Base-by-base conservation (phyloP, 2,329 filamentous ascomycete species). In the Fusarium penzigii region DNA sequence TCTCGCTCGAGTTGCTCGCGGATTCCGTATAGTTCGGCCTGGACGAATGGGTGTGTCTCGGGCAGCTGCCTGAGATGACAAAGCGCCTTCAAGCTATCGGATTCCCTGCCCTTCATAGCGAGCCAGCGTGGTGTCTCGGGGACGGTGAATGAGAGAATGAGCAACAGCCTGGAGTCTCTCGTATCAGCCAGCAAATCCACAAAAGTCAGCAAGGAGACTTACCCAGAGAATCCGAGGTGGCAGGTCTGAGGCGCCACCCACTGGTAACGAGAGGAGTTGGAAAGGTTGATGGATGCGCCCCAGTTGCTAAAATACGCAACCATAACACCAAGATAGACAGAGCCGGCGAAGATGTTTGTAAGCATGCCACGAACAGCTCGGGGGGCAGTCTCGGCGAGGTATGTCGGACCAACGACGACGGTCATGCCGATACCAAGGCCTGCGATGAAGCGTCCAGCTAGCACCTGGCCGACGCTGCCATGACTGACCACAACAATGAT, bases 251-350 rank as follows among this genome's bases (percentile, higher is more conserved):
- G 20, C 20, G 20, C 20, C 7, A 25, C 20, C 20, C 20, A 25
- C 7, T 25, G 20, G 20, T 25, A 25, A 5, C 20, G 20, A 25
- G 20, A 25, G 4, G 20, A 25, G 20, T 76, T 72, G 13, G 69
- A 69, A 17, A 80, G 66, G 53, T 77, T 71, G 25, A 78, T 55
- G 32, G 74, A 63, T 36, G 71, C 71, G 13, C 81, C 81, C 63
- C 81, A 85, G 61, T 82, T 85, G 53, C 85, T 81, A 58, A 88
- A 89, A 68, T 89, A 90, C 2, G 84, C 85, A 9, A 63, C 34
- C 48, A 62, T 49, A 1, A 62, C 56, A 40, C 59, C 61, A 5
- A 62, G 50, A 16, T 61, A 64, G 11, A 63, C 58, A 3, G 62
- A 62, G 1, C 65, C 65, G 16, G 65, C 65, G 51, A 68, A 68